Evolutionary conservation across 805 yeast species (phyloP), one percentile per base, ranked within the genome.

Genomic region (Ogataea glucozyma): DNA sequence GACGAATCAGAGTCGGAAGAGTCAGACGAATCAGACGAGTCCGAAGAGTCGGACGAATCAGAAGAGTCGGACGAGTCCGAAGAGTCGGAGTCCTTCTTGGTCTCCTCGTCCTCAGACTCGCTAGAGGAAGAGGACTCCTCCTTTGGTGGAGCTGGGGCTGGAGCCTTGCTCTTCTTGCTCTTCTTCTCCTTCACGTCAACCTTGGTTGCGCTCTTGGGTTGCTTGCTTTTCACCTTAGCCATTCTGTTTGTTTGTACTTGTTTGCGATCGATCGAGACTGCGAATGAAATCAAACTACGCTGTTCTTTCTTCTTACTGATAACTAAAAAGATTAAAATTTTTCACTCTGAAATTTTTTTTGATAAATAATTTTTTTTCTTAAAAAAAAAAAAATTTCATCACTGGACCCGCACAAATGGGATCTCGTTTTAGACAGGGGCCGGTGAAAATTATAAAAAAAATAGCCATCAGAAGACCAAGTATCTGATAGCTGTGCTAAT

Each of bases 101-200:
- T 12, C 12, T 32, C 27, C 12, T 43, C 47, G 29, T 38, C 34
- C 37, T 43, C 46, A 24, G 41, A 39, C 41, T 39, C 43, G 26
- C 40, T 35, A 14, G 26, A 22, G 16, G 27, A 22, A 11, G 39
- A 26, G 14, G 41, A 52, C 41, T 38, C 47, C 51, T 54, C 47
- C 46, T 47, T 45, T 11, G 27, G 13, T 24, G 49, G 46, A 22
- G 47, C 24, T 11, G 46, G 24, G 26, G 47, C 24, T 11, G 46
- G 24, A 31, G 46, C 33, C 46, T 36, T 38, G 41, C 41, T 38
- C 35, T 38, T 29, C 37, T 34, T 39, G 34, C 38, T 26, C 33
- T 38, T 48, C 47, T 52, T 52, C 47, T 45, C 52, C n/a, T 48
- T 41, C 40, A 45, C 40, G 47, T 45, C 43, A n/a, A 14, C 41